Percentiles rank a stretch among this genome's conserved stretches.
Evolutionary conservation across 768 basidiomycete genomes (phyloP).

Genomic region (Chalciporus sphaerocephalus): DNA sequence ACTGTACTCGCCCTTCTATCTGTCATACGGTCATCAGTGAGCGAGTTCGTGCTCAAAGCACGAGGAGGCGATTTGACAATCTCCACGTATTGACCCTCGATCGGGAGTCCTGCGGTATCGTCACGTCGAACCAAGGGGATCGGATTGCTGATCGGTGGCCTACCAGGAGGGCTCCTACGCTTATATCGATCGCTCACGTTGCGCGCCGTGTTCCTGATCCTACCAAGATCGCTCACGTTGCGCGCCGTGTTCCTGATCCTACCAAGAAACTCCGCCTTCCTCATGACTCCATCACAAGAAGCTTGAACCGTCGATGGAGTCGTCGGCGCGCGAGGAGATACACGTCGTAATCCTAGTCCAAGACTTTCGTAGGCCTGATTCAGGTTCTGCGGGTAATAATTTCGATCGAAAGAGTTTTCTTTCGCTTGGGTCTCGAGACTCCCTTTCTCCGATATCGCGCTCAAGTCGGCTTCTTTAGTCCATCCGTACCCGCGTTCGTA

Average conservation of each 20-base stretch:
- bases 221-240: constrained; percentile 67
- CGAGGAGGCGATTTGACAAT: constrained; percentile 18
- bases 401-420: constrained; percentile 13
- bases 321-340: constrained; percentile 44
- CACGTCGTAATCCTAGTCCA: constrained; percentile 48
- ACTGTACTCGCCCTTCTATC: constrained; percentile 38
- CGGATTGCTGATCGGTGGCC: constrained; percentile 60
- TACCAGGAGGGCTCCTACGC: constrained; percentile 34
- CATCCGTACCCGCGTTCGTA: constrained; percentile 29
- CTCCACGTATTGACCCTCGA: constrained; percentile 34
- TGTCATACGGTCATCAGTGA: constrained; percentile 34
- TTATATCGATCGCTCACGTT: constrained; percentile 62
- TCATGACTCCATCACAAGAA: constrained; percentile 52
- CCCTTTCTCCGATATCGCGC: constrained; percentile 28
- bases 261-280: constrained; percentile 66
- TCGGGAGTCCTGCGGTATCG: constrained; percentile 20
- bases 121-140: constrained; percentile 34
- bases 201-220: too few relatives aligned
- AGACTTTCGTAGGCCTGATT: constrained; percentile 22
- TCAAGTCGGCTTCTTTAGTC: constrained; percentile 27
- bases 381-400: constrained; percentile 16
- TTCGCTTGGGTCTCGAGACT: constrained; percentile 28
- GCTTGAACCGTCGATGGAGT: constrained; percentile 32
- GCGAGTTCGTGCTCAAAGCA: constrained; percentile 33
- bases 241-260: constrained; percentile 60